phyloP scores from a whole-genome alignment of 2,329 filamentous ascomycete species.

The Catunica adiposa region DNA sequence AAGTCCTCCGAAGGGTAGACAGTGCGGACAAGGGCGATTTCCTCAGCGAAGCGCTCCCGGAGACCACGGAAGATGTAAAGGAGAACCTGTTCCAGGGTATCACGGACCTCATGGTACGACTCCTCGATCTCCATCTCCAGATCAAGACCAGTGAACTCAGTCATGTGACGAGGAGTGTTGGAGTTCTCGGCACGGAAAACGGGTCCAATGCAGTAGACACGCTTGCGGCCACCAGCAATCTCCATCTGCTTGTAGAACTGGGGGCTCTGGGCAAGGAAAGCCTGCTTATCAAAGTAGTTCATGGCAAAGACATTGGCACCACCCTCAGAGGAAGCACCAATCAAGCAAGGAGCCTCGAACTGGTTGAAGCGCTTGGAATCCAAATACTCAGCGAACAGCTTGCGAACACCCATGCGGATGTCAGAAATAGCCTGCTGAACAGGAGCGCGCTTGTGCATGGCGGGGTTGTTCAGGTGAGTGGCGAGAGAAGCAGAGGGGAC shows the following conservation, averaged over 20 bases:
- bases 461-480: conserved; percentile 78
- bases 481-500: conserved; percentile 62
- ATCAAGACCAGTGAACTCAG: conserved; percentile 80
- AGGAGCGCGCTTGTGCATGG: conserved; percentile 80
- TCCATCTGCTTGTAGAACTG: conserved; percentile 83
- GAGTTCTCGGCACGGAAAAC: conserved; percentile 78
- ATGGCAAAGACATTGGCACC: conserved; percentile 83
- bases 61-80: conserved; percentile 67
- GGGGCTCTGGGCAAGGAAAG: conserved; percentile 63
- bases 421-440: conserved; percentile 69
- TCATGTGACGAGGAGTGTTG: conserved; percentile 73
- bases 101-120: conserved; percentile 57
- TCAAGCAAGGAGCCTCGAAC: conserved; percentile 79
- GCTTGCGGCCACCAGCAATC: conserved; percentile 62
- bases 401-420: conserved; percentile 39
- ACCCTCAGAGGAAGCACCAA: conserved; percentile 81
- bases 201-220: conserved; percentile 62
- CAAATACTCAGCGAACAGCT: conserved; percentile 67
- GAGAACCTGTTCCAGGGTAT: conserved; percentile 57
- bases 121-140: conserved; percentile 78
- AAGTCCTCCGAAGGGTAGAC: conserved; percentile 66
- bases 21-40: conserved; percentile 55
- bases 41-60: conserved; percentile 45
- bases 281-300: conserved; percentile 74
- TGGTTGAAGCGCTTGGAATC: conserved; percentile 57